Conservation (phyloP, 345 rosid genomes). For the Aquilaria yunnanensis region DNA sequence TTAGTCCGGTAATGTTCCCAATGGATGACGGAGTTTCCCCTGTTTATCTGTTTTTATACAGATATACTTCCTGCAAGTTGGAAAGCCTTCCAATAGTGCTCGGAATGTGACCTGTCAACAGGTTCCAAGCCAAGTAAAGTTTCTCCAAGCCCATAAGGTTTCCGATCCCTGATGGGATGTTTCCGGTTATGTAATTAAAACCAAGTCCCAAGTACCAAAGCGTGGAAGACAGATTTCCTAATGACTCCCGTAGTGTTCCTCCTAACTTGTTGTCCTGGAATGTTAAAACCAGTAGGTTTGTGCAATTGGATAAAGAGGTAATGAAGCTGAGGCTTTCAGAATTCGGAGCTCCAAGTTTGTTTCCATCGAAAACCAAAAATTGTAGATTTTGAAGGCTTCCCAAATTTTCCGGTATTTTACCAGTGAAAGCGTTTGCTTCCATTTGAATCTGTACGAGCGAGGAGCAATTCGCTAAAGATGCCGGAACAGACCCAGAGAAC, state of each 20-base stretch:
- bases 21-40: slow-evolving; percentile 8
- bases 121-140: background rate
- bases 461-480: slow-evolving; percentile 21
- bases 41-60: slow-evolving; percentile 6
- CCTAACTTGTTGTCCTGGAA: slow-evolving; percentile 8
- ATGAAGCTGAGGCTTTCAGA: slow-evolving; percentile 17
- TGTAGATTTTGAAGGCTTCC: background rate
- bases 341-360: slow-evolving; percentile 9
- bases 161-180: slow-evolving; percentile 14
- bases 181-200: slow-evolving; percentile 2
- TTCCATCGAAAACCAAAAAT: rapidly evolving
- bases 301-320: slow-evolving; percentile 14
- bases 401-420: slow-evolving; percentile 13
- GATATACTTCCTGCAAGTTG: background rate
- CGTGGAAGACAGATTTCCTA: slow-evolving; percentile 16
- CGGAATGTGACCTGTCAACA: slow-evolving; percentile 14
- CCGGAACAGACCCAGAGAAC: slow-evolving; percentile 12
- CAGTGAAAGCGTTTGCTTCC: background rate
- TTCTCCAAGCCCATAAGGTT: slow-evolving; percentile 10
- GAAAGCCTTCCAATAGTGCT: slow-evolving; percentile 11
- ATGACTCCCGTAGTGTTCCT: slow-evolving; percentile 10
- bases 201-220: rapidly evolving
- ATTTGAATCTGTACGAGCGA: background rate
- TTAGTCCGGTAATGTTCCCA: slow-evolving; percentile 10
- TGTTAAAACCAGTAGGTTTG: background rate